Base-by-base conservation (phyloP, 202 grass and related monocot genomes). In the Zoysia matrella region DNA sequence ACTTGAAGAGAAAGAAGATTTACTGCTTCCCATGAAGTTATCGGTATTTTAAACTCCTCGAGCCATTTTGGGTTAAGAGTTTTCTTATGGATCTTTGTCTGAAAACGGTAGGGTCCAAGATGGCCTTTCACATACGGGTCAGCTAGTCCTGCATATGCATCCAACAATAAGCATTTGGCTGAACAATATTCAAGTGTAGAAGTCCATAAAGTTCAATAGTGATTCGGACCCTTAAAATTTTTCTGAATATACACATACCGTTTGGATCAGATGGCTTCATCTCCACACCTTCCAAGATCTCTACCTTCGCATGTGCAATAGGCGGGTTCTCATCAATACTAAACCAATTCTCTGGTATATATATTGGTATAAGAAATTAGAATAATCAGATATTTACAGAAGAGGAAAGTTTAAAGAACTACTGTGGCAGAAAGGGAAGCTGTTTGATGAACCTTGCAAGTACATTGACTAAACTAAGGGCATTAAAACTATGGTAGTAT, bases 191-290 rank as follows among this genome's bases (percentile, higher is more conserved):
- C 44, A 65, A 69, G 22, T 69, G 16, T 54, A 4, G 7, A 77
- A 85, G 80, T 67, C 48, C 3, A 76, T 47, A 68, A 50, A 62
- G 78, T 77, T 83, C 8, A 42, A 39, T 22, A 56, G 8, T 62
- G 11, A n/a, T 44, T 44, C 51, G 43, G 8, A 75, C 78, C 36
- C 60, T 72, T 69, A 57, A 69, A 49, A 9, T n/a, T 72, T 75
- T 7, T 70, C 39, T 52, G 39, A 82, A 82, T 82, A 69, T 39
- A 73, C 75, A 76, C 69, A 47, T 89, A 99, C 96, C 93, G 52
- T 99, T 99, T 68, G 90, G 74, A 90, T 99, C 96, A 45, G 96
- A 95, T 52, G 96, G 96, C 81, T 99, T 95, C 93, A 99, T 96
- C 63, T 94, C 89, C 75, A 89, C 86, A 4, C 89, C 96, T 91